Percentiles rank a stretch among this genome's conserved stretches.
Conservation (phyloP, 148 eudicot species). For the Nepenthes gracilis region DNA sequence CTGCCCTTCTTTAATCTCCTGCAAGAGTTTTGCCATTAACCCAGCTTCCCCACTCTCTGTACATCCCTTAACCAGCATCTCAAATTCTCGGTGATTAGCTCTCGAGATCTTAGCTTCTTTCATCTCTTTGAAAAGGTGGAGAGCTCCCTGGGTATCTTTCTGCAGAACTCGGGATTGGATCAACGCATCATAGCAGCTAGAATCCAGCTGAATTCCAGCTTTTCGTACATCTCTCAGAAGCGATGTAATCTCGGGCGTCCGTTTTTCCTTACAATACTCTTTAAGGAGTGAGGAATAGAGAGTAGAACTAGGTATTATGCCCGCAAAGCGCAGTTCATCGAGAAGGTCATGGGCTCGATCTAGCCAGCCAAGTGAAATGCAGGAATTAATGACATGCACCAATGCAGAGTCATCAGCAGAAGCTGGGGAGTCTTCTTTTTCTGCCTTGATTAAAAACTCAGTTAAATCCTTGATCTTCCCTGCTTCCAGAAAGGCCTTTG, state of each 20-base stretch:
- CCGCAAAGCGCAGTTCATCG: slow-evolving; percentile 83
- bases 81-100: slow-evolving; percentile 46
- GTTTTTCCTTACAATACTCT: slow-evolving; percentile 70
- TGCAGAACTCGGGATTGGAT: slow-evolving; percentile 53
- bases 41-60: slow-evolving; percentile 41
- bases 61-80: slow-evolving; percentile 31
- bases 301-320: slow-evolving; percentile 54
- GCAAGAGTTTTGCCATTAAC: slow-evolving; percentile 71
- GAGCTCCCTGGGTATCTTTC: slow-evolving; percentile 70
- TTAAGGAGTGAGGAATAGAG: slow-evolving; percentile 66
- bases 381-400: slow-evolving; percentile 57
- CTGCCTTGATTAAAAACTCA: slow-evolving; percentile 73
- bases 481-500: slow-evolving; percentile 68
- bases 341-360: slow-evolving; percentile 91
- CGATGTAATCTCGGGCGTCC: slow-evolving; percentile 41
- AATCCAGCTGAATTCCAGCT: slow-evolving; percentile 78
- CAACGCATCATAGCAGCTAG: slow-evolving; percentile 54
- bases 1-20: slow-evolving; percentile 77
- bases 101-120: slow-evolving; percentile 72
- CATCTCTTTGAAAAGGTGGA: slow-evolving; percentile 84
- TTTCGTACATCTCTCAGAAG: slow-evolving; percentile 62
- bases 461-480: slow-evolving; percentile 65
- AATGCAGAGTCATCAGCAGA: slow-evolving; percentile 57
- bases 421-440: slow-evolving; percentile 51
- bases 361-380: slow-evolving; percentile 81